These are phyloP conservation scores for Clavariopsis aquatica DNA, from an alignment of 495 filamentous ascomycete genomes.

Conservation along the genomic window DNA sequence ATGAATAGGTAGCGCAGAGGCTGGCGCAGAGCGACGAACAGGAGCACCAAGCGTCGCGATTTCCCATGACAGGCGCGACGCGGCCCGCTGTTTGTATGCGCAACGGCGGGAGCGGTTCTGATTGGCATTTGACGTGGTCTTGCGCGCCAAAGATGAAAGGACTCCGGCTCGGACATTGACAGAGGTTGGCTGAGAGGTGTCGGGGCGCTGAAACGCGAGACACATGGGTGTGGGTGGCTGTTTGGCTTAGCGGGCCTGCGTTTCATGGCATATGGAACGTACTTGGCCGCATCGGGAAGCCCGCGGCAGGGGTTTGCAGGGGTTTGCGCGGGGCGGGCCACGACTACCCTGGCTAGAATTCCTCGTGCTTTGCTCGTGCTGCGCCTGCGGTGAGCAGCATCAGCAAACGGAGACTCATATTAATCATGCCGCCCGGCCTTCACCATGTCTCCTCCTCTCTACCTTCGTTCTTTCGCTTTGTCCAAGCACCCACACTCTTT, in stretches of 20 bases:
- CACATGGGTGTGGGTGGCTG: not conserved
- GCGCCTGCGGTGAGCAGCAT: not conserved
- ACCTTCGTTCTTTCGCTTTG: constrained; percentile 26
- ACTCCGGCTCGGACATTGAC: constrained; percentile 15
- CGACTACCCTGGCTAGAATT: not conserved
- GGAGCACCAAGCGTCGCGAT: not conserved
- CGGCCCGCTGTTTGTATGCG: not conserved
- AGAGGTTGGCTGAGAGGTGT: not conserved
- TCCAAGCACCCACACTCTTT: constrained; percentile 30
- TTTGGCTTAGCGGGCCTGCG: constrained; percentile 13
- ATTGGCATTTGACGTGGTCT: not conserved
- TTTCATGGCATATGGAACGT: constrained; percentile 3
- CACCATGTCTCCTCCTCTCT: constrained; percentile 15
- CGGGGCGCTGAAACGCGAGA: constrained; percentile 6
- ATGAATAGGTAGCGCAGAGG: too few species aligned
- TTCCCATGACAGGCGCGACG: not conserved
- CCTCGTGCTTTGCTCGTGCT: not conserved
- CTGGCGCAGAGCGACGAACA: not conserved
- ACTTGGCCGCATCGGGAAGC: not conserved
- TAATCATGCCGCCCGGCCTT: constrained; percentile 7
- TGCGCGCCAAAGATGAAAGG: constrained; percentile 2
- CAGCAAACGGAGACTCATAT: constrained; percentile 16
- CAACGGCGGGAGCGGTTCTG: not conserved
- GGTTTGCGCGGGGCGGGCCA: not conserved
- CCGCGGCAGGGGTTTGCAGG: constrained; percentile 1